Base-by-base conservation (phyloP, 2,329 filamentous ascomycete species). In the Aspergillus felis region DNA sequence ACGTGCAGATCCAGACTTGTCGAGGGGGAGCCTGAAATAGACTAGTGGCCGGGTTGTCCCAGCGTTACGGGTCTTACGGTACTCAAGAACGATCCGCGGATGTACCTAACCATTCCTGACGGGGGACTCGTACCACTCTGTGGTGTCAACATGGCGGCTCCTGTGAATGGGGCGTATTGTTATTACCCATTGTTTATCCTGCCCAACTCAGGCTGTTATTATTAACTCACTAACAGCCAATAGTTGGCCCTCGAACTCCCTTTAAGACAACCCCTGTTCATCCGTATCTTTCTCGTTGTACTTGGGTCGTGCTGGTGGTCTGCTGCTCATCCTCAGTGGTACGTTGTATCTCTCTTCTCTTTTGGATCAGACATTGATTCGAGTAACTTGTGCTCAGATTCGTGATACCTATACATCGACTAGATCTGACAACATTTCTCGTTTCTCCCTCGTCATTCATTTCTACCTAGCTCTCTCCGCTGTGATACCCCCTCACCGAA, bases 271-370 rank as follows among this genome's bases (percentile, higher is more conserved):
- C 35, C 41, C 51, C 55, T 53, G 53, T 55, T 50, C 49, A 56
- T 58, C 67, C 64, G 61, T 65, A 64, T 66, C 64, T 66, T 62
- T 62, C 61, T 64, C 55, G 59, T 62, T 53, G 54, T 54, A 55
- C 58, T n/a, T 57, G 51, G 49, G 44, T 51, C 54, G 59, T 56
- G 54, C 46, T 56, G 54, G n/a, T 48, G 28, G 32, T 50, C 48
- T 54, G 35, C 51, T 44, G 46, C 51, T 54, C 48, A 42, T 44
- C 35, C 38, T 55, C 41, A 50, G 57, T 51, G 53, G 60, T 58
- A 55, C 57, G 58, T 65, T 64, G 61, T 50, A 54, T 58, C 55
- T 52, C 50, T 51, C 53, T 54, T 57, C 48, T 52, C 50, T 41
- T 50, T 54, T 38, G 6, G 17, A 29, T 17, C 42, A 59, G 53